Conservation (phyloP, 1,139 yeast species). For the Yamadazyma sp. region DNA sequence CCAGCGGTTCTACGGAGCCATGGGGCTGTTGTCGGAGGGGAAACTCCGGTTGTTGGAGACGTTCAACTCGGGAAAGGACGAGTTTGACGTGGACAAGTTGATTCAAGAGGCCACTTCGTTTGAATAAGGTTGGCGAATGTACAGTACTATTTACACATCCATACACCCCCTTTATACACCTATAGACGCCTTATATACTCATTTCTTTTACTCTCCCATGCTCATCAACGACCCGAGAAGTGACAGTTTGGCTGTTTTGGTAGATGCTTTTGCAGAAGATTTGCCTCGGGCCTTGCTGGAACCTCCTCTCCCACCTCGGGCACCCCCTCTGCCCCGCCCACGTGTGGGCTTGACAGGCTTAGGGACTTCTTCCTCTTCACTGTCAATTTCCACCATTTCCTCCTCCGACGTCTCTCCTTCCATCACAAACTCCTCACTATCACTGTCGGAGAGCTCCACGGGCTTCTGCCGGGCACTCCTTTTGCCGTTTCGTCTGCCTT, state of each 20-base stretch:
- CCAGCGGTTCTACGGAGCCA: conserved; percentile 86
- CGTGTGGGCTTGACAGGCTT: background rate
- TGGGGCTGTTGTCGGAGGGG: conserved; percentile 44
- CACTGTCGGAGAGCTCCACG: background rate
- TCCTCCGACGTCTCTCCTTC: conserved; percentile 3
- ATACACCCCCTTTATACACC: no score
- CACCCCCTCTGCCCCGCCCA: background rate
- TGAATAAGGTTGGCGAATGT: conserved; percentile 40
- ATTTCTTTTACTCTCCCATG: conserved; percentile 8
- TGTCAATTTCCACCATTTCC: conserved; percentile 3
- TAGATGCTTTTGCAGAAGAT: background rate
- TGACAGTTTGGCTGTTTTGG: conserved; percentile 4
- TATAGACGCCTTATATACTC: background rate
- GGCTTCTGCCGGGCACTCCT: no score
- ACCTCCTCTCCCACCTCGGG: no score
- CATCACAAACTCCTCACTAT: conserved; percentile 1
- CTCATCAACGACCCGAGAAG: conserved; percentile 11
- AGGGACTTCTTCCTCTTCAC: conserved; percentile 11
- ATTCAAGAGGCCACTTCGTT: conserved; percentile 72
- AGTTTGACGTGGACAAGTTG: conserved; percentile 65
- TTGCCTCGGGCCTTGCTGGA: conserved; percentile 5
- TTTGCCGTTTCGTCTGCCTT: no score
- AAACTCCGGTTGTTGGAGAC: conserved; percentile 59
- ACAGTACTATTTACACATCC: no score
- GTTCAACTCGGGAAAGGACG: conserved; percentile 67